These are phyloP conservation scores for Fusarium coicis DNA, from an alignment of 2,329 filamentous ascomycete species.

Conservation along the genomic window DNA sequence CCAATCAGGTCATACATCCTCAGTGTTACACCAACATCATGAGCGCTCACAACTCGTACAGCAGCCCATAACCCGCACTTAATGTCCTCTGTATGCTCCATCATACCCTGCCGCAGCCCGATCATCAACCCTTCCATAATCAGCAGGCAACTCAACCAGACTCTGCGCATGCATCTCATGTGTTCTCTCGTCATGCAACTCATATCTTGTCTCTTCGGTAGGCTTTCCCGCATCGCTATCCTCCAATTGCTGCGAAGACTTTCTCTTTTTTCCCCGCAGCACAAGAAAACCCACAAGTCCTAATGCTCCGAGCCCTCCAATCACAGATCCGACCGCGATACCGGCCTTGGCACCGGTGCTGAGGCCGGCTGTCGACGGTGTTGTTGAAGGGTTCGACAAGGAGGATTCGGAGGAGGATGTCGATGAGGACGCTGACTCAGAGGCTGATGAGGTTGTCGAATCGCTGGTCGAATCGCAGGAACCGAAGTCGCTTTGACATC, in stretches of 20 bases:
- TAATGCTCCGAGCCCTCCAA: not conserved
- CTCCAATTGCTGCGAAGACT: not conserved
- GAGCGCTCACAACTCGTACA: not conserved
- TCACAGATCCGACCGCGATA: not conserved
- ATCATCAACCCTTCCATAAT: not conserved
- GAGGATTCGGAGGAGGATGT: not conserved
- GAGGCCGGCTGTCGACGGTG: not conserved
- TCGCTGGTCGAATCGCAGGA: not conserved
- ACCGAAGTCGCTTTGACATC: not conserved
- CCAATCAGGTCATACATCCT: not conserved
- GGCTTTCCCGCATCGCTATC: not conserved
- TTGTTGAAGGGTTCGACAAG: not conserved
- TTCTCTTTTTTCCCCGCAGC: not conserved
- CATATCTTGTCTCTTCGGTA: not conserved
- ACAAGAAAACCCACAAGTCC: not conserved
- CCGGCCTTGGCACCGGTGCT: not conserved
- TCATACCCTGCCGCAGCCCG: not conserved
- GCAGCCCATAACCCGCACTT: fast-evolving
- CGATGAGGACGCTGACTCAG: fast-evolving
- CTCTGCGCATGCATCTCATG: not conserved
- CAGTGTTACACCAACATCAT: fast-evolving
- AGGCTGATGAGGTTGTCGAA: not conserved
- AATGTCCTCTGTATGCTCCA: not conserved
- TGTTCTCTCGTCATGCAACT: not conserved
- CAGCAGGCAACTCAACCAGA: not conserved